Conservation (phyloP, 179 eudicot genomes). For the Drosera spatulata region DNA sequence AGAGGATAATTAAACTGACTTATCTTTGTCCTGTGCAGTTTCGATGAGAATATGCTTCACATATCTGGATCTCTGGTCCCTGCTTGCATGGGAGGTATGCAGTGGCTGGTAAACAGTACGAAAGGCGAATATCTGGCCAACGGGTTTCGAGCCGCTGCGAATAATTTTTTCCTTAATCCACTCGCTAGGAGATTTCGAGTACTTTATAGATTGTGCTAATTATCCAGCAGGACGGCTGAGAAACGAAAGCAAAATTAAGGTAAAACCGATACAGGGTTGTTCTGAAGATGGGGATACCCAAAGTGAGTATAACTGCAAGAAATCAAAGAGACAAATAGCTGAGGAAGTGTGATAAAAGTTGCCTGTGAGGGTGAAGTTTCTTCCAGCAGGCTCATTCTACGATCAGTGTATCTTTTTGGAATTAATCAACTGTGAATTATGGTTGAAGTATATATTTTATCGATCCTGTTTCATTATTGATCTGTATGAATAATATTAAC, state of each 20-base stretch:
- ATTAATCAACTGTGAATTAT: too few species aligned
- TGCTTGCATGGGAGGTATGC: conserved; percentile 47
- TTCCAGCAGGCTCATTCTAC: too few species aligned
- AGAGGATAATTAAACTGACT: too few species aligned
- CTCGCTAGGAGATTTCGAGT: not conserved
- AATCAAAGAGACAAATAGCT: conserved; percentile 26
- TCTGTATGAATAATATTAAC: too few species aligned
- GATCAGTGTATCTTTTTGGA: too few species aligned
- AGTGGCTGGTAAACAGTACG: conserved; percentile 45
- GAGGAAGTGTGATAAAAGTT: conserved; percentile 5
- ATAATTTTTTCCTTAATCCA: not conserved
- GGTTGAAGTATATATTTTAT: too few species aligned
- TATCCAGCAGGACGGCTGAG: conserved; percentile 20
- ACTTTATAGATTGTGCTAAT: not conserved
- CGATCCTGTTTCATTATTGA: too few species aligned
- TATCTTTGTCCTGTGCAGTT: conserved; percentile 27
- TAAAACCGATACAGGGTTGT: conserved; percentile 13
- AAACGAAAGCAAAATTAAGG: conserved; percentile 25
- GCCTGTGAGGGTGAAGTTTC: too few species aligned
- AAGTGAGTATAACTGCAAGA: conserved; percentile 28
- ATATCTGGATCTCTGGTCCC: conserved; percentile 66
- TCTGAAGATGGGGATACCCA: conserved; percentile 16
- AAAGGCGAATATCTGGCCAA: conserved; percentile 26
- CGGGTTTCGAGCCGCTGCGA: conserved; percentile 25
- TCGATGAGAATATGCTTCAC: conserved; percentile 76